phyloP scores from a whole-genome alignment of 352 stramenopile species.

The Phytophthora uliginosa region DNA sequence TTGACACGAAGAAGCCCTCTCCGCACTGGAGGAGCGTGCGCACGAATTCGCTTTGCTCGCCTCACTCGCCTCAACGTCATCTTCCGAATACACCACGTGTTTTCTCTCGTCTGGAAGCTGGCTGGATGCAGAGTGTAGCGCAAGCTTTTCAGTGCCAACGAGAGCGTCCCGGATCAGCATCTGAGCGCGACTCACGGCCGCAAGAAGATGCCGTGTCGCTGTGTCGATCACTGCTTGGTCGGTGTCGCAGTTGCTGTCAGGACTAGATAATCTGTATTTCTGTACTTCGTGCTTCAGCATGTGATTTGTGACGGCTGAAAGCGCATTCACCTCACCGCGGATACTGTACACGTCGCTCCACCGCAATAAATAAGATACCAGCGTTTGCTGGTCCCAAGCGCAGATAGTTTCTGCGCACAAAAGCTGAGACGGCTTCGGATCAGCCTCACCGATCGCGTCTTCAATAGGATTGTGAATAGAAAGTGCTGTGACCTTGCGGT shows the following conservation, averaged over 20 bases:
- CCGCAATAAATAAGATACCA: conserved; percentile 45
- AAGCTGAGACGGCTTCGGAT: conserved; percentile 10
- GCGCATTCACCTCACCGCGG: conserved; percentile 43
- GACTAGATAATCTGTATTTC: conserved; percentile 12
- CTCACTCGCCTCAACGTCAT: background rate
- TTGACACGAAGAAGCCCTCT: background rate
- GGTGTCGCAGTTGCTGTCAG: background rate
- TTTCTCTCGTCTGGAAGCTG: conserved; percentile 46
- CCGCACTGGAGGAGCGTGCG: background rate
- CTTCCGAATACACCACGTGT: background rate
- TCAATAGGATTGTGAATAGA: conserved; percentile 21
- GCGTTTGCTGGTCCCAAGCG: conserved; percentile 42
- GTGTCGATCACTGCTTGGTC: conserved; percentile 13
- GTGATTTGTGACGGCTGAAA: conserved; percentile 46
- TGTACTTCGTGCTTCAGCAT: conserved; percentile 46
- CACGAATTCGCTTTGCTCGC: background rate
- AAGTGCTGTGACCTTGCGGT: conserved; percentile 42
- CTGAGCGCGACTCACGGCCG: conserved; percentile 32
- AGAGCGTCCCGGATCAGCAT: conserved; percentile 48
- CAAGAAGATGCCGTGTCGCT: conserved; percentile 35
- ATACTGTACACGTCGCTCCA: conserved; percentile 61
- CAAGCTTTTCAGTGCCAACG: conserved; percentile 45
- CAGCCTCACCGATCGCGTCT: conserved; percentile 2
- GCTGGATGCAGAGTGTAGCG: conserved; percentile 50
- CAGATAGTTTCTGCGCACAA: conserved; percentile 40